Evolutionary conservation across 2,329 filamentous ascomycete genomes (phyloP).

Genomic region (Xylariaceae sp.): DNA sequence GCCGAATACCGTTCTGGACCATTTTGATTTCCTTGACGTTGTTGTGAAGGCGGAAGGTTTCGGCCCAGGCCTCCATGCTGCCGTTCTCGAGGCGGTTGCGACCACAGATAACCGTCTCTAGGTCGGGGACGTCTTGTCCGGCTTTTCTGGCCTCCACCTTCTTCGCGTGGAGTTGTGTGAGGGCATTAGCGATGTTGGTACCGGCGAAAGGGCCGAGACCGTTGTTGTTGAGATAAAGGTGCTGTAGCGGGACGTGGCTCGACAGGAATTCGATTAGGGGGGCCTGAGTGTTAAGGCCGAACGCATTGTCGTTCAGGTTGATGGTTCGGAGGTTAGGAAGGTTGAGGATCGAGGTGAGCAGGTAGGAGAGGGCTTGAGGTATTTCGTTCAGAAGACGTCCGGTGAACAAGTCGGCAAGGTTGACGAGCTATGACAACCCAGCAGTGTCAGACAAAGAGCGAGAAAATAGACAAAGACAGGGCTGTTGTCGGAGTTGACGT

Average conservation of each 20-base stretch:
- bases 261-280: slow-evolving; percentile 89
- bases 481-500: slow-evolving; percentile 17
- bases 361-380: slow-evolving; percentile 76
- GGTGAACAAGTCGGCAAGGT: slow-evolving; percentile 97
- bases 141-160: slow-evolving; percentile 72
- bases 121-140: slow-evolving; percentile 67
- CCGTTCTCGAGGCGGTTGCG: slow-evolving; percentile 94
- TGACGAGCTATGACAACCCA: slow-evolving; percentile 55
- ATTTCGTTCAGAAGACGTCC: slow-evolving; percentile 90
- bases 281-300: slow-evolving; percentile 89
- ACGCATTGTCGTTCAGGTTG: slow-evolving; percentile 96
- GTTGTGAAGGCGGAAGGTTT: slow-evolving; percentile 74
- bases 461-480: slow-evolving; percentile 3
- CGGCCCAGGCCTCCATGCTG: slow-evolving; percentile 93
- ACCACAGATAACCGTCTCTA: slow-evolving; percentile 96
- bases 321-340: slow-evolving; percentile 83
- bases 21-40: slow-evolving; percentile 86
- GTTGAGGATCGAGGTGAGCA: slow-evolving; percentile 81
- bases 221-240: slow-evolving; percentile 97
- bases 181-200: slow-evolving; percentile 80
- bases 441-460: neutral
- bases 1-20: slow-evolving; percentile 96
- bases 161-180: slow-evolving; percentile 74
- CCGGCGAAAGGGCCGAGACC: slow-evolving; percentile 89
- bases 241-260: slow-evolving; percentile 81